These are phyloP conservation scores for Tricladium varicosporioides DNA, from an alignment of 2,329 filamentous ascomycete genomes.

Conservation along the genomic window DNA sequence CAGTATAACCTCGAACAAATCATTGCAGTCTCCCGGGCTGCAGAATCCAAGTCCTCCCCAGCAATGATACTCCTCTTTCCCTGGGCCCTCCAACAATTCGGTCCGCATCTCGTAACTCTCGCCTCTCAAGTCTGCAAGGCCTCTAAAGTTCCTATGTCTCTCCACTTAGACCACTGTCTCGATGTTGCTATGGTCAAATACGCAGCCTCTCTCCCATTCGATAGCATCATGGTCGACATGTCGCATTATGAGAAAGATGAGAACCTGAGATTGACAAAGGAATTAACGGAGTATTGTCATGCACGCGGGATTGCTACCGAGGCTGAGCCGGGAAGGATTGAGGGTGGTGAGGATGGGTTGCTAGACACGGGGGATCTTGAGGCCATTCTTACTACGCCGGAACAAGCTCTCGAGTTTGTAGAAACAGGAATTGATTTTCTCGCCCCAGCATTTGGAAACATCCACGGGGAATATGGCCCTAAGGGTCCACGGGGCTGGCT, in stretches of 20 bases:
- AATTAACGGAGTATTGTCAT: constrained; percentile 49
- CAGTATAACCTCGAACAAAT: constrained; percentile 4
- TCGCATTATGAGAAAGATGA: constrained; percentile 68
- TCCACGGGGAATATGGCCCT: constrained; percentile 58
- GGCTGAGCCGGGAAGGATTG: constrained; percentile 69
- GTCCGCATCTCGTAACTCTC: constrained; percentile 50
- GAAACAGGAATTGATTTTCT: constrained; percentile 64
- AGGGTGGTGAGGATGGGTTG: constrained; percentile 73
- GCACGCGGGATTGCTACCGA: constrained; percentile 63
- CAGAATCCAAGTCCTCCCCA: constrained; percentile 62
- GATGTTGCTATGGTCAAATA: constrained; percentile 54
- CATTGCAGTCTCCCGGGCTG: constrained; percentile 48
- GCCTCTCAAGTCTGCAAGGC: constrained; percentile 52
- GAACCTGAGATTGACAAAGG: constrained; percentile 64
- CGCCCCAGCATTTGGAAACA: constrained; percentile 66
- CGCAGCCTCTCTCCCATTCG: constrained; percentile 59
- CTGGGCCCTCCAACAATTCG: constrained; percentile 64
- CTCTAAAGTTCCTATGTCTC: constrained; percentile 57
- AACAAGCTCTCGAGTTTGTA: constrained; percentile 61
- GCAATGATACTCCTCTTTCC: constrained; percentile 70
- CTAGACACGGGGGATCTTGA: constrained; percentile 63
- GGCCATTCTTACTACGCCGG: constrained; percentile 59
- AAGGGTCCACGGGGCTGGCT: constrained; percentile 37
- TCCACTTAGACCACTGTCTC: constrained; percentile 68
- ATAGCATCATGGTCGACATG: constrained; percentile 78